Conservation (phyloP, 164 flowering plant genomes). For the Tetrastigma voinierianum region DNA sequence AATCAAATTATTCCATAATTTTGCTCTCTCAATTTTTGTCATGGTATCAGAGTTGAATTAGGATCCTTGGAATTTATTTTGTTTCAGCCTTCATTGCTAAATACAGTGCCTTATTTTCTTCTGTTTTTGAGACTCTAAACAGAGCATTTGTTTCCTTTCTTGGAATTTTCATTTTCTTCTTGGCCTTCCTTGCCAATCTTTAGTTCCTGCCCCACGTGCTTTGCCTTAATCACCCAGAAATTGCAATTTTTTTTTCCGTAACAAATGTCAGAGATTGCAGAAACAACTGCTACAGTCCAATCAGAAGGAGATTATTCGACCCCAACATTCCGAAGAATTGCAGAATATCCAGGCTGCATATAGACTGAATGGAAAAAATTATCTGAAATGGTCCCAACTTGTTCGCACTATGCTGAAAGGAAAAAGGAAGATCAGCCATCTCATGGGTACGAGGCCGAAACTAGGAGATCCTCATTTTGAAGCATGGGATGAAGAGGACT, state of each 20-base stretch:
- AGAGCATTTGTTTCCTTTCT: not conserved
- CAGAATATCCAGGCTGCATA: not conserved
- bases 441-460: not conserved
- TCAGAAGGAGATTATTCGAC: not conserved
- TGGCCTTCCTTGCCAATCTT: not conserved
- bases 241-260: no score
- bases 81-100: not conserved
- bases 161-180: not conserved
- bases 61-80: not conserved
- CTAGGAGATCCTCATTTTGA: no score
- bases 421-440: not conserved
- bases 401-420: no score
- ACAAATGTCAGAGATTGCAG: no score
- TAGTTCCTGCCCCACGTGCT: not conserved
- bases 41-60: no score
- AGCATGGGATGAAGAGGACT: not conserved
- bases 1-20: no score
- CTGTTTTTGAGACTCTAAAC: not conserved
- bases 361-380: no score
- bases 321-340: not conserved
- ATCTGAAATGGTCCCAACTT: no score
- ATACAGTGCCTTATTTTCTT: not conserved
- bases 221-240: no score
- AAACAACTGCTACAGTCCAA: not conserved
- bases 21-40: no score